phyloP scores from a whole-genome alignment of 257 asterid species.

The Cordia subcordata region DNA sequence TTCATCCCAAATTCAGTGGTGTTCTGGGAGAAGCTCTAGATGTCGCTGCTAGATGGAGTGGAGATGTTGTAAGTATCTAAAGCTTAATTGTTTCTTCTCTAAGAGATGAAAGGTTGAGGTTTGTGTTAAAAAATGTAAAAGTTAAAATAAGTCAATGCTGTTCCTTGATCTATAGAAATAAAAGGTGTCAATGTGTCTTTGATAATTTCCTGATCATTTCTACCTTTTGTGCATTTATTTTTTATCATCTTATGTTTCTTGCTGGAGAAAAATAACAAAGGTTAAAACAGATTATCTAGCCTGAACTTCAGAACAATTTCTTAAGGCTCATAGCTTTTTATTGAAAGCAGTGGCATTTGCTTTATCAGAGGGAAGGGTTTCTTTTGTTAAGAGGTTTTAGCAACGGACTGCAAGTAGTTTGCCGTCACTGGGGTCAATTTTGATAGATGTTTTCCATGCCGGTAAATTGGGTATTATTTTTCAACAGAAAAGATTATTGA shows the following conservation, averaged over 20 bases:
- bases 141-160: neutral
- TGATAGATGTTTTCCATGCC: too few relatives aligned
- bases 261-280: too few relatives aligned
- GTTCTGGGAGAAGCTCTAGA: slow-evolving; percentile 96
- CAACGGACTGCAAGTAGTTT: neutral
- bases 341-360: neutral
- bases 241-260: too few relatives aligned
- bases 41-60: slow-evolving; percentile 99
- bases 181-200: neutral
- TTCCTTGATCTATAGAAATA: neutral
- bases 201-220: too few relatives aligned
- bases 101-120: neutral
- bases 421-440: too few relatives aligned
- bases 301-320: too few relatives aligned
- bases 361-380: neutral
- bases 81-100: slow-evolving; percentile 12
- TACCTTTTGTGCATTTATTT: too few relatives aligned
- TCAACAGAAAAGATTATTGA: too few relatives aligned
- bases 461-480: too few relatives aligned
- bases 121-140: neutral
- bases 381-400: neutral
- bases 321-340: neutral
- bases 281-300: too few relatives aligned
- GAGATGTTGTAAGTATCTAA: slow-evolving; percentile 84
- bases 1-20: slow-evolving; percentile 97